phyloP scores from a whole-genome alignment of 1,284 basidiomycete genomes.

The Xerocomus nothofagi region DNA sequence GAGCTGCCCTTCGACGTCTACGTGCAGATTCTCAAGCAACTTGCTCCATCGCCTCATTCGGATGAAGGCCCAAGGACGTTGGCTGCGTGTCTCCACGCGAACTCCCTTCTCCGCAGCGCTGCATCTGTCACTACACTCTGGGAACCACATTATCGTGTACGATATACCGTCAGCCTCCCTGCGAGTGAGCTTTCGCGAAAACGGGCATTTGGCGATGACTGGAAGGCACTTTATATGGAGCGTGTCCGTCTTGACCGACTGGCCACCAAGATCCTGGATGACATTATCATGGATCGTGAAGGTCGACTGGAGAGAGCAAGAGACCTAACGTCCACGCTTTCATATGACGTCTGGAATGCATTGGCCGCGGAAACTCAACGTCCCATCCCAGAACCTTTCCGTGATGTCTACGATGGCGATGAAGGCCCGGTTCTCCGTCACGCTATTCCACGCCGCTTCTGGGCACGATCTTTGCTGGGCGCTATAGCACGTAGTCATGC shows the following conservation, averaged over 20 bases:
- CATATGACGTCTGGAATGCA: constrained; percentile 56
- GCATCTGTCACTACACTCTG: constrained; percentile 41
- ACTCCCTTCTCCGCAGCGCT: constrained; percentile 25
- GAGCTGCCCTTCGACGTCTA: constrained; percentile 34
- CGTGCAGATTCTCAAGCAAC: constrained; percentile 30
- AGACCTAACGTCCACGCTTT: constrained; percentile 37
- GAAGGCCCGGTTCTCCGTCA: constrained; percentile 30
- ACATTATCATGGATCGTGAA: constrained; percentile 37
- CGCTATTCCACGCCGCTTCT: constrained; percentile 51
- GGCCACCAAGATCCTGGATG: constrained; percentile 43
- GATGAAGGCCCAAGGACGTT: constrained; percentile 25
- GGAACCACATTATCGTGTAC: constrained; percentile 49
- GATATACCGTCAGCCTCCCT: constrained; percentile 46
- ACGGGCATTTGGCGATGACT: constrained; percentile 38
- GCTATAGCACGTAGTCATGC: constrained; percentile 47
- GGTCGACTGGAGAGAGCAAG: constrained; percentile 40
- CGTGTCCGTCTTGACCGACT: constrained; percentile 45
- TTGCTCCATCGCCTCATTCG: constrained; percentile 26
- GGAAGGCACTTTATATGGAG: constrained; percentile 46
- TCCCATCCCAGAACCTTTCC: constrained; percentile 38
- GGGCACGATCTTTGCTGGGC: constrained; percentile 48
- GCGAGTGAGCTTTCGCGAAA: constrained; percentile 39
- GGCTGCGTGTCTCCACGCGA: constrained; percentile 28
- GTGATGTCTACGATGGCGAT: constrained; percentile 12
- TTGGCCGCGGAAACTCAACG: constrained; percentile 42